These are phyloP conservation scores for Xylariaceae sp. DNA, from an alignment of 2,329 filamentous ascomycete genomes.

Conservation along the genomic window DNA sequence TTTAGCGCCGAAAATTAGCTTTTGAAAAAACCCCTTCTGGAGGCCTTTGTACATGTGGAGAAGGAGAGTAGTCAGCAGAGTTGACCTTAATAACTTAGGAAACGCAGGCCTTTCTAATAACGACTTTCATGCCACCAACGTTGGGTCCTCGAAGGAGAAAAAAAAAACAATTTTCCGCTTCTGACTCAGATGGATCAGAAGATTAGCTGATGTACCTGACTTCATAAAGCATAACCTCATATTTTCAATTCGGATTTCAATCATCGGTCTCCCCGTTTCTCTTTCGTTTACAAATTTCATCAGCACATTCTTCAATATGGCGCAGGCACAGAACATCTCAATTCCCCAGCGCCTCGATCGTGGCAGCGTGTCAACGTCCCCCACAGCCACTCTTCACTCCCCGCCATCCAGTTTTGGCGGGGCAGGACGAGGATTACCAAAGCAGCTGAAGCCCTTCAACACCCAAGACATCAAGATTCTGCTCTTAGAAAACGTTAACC, in stretches of 20 bases:
- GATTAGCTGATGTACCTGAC: neutral
- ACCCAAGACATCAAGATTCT: conserved; percentile 96
- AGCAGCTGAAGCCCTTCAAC: conserved; percentile 91
- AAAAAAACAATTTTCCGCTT: conserved; percentile 6
- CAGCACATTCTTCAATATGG: conserved; percentile 28
- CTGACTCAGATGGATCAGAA: conserved; percentile 3
- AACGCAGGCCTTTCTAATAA: no score
- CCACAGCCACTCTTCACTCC: conserved; percentile 70
- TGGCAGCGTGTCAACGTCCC: conserved; percentile 69
- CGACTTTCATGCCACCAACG: neutral
- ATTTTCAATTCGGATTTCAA: no score
- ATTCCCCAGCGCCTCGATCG: conserved; percentile 37
- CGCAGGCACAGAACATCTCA: conserved; percentile 47
- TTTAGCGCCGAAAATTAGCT: no score
- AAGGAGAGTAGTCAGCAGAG: no score
- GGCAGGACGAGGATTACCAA: conserved; percentile 47
- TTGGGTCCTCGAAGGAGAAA: conserved; percentile 3
- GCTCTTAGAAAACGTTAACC: conserved; percentile 92
- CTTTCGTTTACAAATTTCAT: no score
- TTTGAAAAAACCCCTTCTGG: no score
- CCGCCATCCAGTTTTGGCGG: conserved; percentile 60
- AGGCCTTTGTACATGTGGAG: no score
- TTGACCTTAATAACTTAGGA: no score
- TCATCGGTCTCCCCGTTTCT: no score
- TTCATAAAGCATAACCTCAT: neutral